Evolutionary conservation across 2,329 filamentous ascomycete genomes (phyloP).

Genomic region (Penicillium sp.): DNA sequence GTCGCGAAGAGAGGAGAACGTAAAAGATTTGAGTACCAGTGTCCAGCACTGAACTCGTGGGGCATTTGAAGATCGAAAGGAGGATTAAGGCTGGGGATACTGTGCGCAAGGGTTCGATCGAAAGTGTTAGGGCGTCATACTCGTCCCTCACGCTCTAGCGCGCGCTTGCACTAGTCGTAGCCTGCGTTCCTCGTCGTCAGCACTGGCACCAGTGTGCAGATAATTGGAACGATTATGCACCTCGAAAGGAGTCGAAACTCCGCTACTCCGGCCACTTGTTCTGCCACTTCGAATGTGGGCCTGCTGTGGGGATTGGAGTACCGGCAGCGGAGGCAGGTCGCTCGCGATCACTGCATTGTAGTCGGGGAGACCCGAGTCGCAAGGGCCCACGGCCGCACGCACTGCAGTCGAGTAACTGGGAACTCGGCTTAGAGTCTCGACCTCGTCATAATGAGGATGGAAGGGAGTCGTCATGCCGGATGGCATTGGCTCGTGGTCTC

Average conservation of each 20-base stretch:
- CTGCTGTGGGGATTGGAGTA: constrained; percentile 36
- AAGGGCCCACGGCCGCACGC: constrained; percentile 56
- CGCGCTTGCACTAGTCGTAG: constrained; percentile 39
- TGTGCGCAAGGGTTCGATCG: not conserved
- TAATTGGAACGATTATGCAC: constrained; percentile 24
- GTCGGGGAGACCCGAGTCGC: constrained; percentile 56
- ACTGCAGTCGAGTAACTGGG: constrained; percentile 74
- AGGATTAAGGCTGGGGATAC: not conserved
- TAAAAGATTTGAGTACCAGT: constrained; percentile 4
- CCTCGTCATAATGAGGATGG: constrained; percentile 48
- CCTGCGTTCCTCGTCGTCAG: constrained; percentile 39
- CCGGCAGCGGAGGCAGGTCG: constrained; percentile 23
- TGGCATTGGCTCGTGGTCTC: constrained; percentile 43
- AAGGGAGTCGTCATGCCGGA: constrained; percentile 42
- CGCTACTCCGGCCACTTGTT: constrained; percentile 34
- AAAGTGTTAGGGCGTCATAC: not conserved
- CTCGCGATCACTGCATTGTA: constrained; percentile 54
- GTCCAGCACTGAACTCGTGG: constrained; percentile 17
- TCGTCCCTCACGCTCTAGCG: constrained; percentile 26
- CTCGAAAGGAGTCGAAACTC: constrained; percentile 28
- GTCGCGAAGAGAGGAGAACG: not conserved
- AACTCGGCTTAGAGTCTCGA: constrained; percentile 64
- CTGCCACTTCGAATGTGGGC: constrained; percentile 36
- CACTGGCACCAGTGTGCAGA: constrained; percentile 23
- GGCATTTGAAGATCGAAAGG: constrained; percentile 4